Conservation (phyloP, 192 early-diverging fungal genomes). For the Backusella tarrabulga region DNA sequence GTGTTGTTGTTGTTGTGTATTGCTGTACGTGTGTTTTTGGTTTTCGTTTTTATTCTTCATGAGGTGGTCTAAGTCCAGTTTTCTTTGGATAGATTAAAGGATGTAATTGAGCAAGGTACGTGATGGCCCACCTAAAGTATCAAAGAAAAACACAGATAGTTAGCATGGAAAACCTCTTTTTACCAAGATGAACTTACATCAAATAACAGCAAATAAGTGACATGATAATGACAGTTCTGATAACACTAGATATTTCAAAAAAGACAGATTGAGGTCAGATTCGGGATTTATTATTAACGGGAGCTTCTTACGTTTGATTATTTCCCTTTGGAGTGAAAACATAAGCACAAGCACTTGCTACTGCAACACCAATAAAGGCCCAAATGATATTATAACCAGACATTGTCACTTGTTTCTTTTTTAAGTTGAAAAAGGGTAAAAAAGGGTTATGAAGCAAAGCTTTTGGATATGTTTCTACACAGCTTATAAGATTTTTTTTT, state of each 20-base stretch:
- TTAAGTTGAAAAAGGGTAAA: not conserved
- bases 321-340: constrained; percentile 51
- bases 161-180: not conserved
- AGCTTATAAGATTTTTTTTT: not conserved
- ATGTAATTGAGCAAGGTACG: constrained; percentile 85
- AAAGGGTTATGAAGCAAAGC: not conserved
- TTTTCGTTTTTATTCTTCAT: constrained; percentile 1
- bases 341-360: constrained; percentile 47
- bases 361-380: constrained; percentile 47
- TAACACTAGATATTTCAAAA: constrained; percentile 38
- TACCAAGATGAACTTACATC: constrained; percentile 48
- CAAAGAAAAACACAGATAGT: not conserved
- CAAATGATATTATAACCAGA: constrained; percentile 54
- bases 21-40: not conserved
- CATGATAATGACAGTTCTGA: constrained; percentile 57
- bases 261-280: not conserved
- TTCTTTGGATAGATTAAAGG: constrained; percentile 79
- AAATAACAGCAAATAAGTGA: constrained; percentile 57
- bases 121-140: constrained; percentile 79
- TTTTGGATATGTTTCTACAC: not conserved
- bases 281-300: not conserved
- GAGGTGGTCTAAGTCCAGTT: constrained; percentile 53
- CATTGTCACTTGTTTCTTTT: constrained; percentile 31
- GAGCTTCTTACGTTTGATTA: constrained; percentile 57
- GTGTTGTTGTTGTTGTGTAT: not conserved